Base-by-base conservation (phyloP, 495 filamentous ascomycete genomes). In the Tuber indicum region DNA sequence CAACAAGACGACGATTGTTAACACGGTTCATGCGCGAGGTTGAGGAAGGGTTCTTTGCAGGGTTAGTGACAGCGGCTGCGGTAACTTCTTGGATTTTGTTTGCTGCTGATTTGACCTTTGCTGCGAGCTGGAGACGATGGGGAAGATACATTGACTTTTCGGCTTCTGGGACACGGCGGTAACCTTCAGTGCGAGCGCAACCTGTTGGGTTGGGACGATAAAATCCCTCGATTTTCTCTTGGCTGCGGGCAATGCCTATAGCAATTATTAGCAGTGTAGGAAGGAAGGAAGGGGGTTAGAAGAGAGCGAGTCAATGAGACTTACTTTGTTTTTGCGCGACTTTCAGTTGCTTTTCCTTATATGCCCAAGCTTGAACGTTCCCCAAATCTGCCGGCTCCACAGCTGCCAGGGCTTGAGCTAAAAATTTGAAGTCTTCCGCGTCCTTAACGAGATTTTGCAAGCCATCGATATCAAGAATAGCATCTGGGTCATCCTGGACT, bases 131-230 rank as follows among this genome's bases (percentile, higher is more conserved):
- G 85, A 99, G 93, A 73, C 96, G 94, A 87, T 99, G 96, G 12
- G 96, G 96, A 3, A 99, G 89, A 80, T 99, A 99, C 84, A 96
- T 96, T 45, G 94, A 97, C 85, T 99, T 99, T 83, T 98, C 96
- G 0, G 93, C 91, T 82, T 99, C 94, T 70, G 96, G 88, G 66
- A 99, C 98, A 86, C 93, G 95, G 85, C 94, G 95, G 72, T 92
- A 90, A 32, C 94, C 94, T 87, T 98, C 94, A 0, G 96, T 98
- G 75, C 96, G 89, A 58, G 96, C 95, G 81, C 89, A 91, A 46
- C 96, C 96, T 42, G 92, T 92, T 0, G 86, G 73, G 76, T 98
- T 99, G 1, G 92, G 89, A 26, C 97, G 92, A 83, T 97, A 97
- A 81, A 98, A 97, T 52, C 94, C 96, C 70, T 92, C 89, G 73